Evolutionary conservation across 352 stramenopile genomes (phyloP), one percentile per base, ranked within the genome.

Genomic region (Globisporangium spinosum): DNA sequence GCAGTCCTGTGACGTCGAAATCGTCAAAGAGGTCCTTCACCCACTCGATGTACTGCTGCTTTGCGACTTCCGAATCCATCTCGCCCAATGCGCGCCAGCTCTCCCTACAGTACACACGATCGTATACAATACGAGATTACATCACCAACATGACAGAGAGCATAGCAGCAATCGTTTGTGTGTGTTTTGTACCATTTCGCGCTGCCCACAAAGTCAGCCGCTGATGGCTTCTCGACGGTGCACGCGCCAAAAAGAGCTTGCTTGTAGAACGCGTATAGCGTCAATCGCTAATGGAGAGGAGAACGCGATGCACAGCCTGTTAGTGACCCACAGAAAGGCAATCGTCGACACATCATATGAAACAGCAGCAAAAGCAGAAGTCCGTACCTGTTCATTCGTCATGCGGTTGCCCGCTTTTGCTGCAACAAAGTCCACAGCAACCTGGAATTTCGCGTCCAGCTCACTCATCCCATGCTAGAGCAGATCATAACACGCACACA

Each of bases 261-360:
- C 74, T 93, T 93, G 76, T 85, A 93, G 58, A 93, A 90, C 57
- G 85, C 85, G 70, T 93, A 93, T 60, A 93, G 66, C 58, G 81
- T 89, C 72, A 91, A 65, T 71, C 77, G 77, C 83, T 91, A 27
- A 34, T 23, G 22, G 51, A 12, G 13, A 10, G 27, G 9, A 20
- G 54, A 22, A 23, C 12, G 2, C 9, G 12, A 38, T 17, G 4
- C 13, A 9, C 13, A 58, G 2, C 1, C 22, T 58, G 13, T 38
- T 59, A 40, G 15, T 25, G 29, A 13, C 3, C 55, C 13, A 25
- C 53, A 43, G 10, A 69, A 53, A 65, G 45, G 15, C 8, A 54
- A 25, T 54, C 45, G 20, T 2, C n/a, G 15, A 15, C 9, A 15
- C n/a, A 49, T 35, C 9, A 25, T 59, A 22, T 27, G 49, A 47